phyloP scores from a whole-genome alignment of 306 rosid species.

The Bauhinia variegata region DNA sequence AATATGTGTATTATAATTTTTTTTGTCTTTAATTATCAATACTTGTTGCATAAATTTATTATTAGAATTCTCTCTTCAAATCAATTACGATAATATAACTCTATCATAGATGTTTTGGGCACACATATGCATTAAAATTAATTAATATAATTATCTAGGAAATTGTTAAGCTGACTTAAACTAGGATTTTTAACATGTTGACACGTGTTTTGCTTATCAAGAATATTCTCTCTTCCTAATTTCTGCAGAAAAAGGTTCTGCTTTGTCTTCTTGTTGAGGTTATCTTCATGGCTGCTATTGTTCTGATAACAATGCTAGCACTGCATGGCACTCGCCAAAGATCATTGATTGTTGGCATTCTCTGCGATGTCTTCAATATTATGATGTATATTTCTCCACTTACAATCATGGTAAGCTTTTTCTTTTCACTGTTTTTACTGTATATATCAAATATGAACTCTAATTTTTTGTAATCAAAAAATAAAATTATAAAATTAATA shows the following conservation, averaged over 20 bases:
- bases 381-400: conserved; percentile 77
- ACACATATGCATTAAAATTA: no score
- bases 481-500: no score
- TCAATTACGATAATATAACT: no score
- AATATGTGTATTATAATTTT: no score
- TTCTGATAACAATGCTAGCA: conserved; percentile 40
- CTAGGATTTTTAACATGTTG: no score
- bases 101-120: no score
- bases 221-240: neutral
- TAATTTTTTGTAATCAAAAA: no score
- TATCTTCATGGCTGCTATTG: conserved; percentile 46
- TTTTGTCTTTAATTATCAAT: no score
- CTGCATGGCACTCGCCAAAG: conserved; percentile 46
- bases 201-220: neutral
- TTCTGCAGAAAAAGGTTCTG: conserved; percentile 51
- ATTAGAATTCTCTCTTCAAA: no score
- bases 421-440: neutral
- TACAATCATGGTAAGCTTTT: conserved; percentile 58
- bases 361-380: conserved; percentile 68
- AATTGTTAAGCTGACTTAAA: no score
- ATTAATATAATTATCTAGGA: neutral
- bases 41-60: no score
- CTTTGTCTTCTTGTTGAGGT: conserved; percentile 22
- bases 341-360: conserved; percentile 65
- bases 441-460: no score